Percentiles rank a stretch among this genome's conserved stretches.
These are phyloP conservation scores for Phellopilus nigrolimitatus DNA, from an alignment of 1,284 basidiomycete species.

Conservation along the genomic window DNA sequence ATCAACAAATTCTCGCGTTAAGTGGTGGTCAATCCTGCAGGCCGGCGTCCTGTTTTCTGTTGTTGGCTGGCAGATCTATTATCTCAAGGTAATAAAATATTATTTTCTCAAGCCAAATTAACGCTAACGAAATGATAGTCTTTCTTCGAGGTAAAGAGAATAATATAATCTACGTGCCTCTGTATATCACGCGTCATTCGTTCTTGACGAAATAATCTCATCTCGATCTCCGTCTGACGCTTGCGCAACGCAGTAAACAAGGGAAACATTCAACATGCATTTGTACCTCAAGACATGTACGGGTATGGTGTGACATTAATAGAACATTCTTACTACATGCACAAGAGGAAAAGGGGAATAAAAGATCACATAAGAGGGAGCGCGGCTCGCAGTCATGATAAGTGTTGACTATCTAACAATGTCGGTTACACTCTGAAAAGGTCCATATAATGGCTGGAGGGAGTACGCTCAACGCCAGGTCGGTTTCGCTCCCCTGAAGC, in stretches of 20 bases:
- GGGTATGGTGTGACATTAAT: too few species aligned
- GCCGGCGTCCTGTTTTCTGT: conserved; percentile 83
- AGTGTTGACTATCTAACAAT: neutral
- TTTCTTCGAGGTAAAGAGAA: conserved; percentile 93
- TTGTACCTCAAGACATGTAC: neutral
- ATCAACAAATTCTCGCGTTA: conserved; percentile 93
- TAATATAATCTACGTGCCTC: conserved; percentile 52
- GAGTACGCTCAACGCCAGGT: conserved; percentile 13
- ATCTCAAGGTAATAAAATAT: conserved; percentile 72
- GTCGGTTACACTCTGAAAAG: neutral
- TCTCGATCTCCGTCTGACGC: too few species aligned
- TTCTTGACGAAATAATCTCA: neutral
- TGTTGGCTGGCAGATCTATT: conserved; percentile 97
- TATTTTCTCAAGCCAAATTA: neutral
- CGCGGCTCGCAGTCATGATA: neutral
- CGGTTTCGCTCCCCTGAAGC: conserved; percentile 13
- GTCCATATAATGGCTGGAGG: neutral
- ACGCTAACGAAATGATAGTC: conserved; percentile 41
- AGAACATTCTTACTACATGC: neutral
- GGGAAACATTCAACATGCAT: neutral
- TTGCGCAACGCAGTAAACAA: too few species aligned
- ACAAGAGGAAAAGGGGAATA: neutral
- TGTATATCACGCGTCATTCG: neutral
- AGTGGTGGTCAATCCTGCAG: conserved; percentile 98
- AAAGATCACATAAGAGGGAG: neutral